Conservation (phyloP, 2,329 filamentous ascomycete genomes). For the Apiospora hydei region DNA sequence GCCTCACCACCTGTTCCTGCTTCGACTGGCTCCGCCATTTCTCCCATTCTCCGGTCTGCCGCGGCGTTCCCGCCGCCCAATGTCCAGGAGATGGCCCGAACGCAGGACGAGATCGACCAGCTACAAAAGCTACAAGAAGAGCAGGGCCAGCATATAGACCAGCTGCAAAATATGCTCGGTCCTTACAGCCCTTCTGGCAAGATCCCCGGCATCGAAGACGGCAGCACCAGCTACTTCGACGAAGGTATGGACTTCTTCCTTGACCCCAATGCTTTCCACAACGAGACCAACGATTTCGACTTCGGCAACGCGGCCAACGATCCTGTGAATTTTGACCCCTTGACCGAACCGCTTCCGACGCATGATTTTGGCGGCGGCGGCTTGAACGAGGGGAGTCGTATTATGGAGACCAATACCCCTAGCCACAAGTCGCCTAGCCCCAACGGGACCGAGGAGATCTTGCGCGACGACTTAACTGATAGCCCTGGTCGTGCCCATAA, state of each 20-base stretch:
- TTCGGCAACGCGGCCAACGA: conserved; percentile 46
- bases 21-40: conserved; percentile 45
- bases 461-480: conserved; percentile 50
- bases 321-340: conserved; percentile 36
- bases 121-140: conserved; percentile 81
- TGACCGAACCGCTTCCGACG: conserved; percentile 36
- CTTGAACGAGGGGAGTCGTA: conserved; percentile 30
- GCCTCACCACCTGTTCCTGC: conserved; percentile 37
- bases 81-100: conserved; percentile 70
- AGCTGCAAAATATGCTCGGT: conserved; percentile 75
- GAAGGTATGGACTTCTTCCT: conserved; percentile 58
- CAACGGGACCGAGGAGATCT: conserved; percentile 59
- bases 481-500: conserved; percentile 42
- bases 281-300: conserved; percentile 48
- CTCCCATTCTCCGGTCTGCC: conserved; percentile 55
- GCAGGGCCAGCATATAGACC: conserved; percentile 78
- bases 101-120: conserved; percentile 78
- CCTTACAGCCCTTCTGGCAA: conserved; percentile 82
- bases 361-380: conserved; percentile 24
- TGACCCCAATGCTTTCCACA: conserved; percentile 45
- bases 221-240: conserved; percentile 46
- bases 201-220: conserved; percentile 72
- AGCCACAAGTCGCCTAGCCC: conserved; percentile 53
- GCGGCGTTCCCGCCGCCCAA: conserved; percentile 52
- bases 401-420: conserved; percentile 42